Percentiles rank a stretch among this genome's conserved stretches.
These are phyloP conservation scores for Pichia ethanolica DNA, from an alignment of 805 yeast species.

Conservation along the genomic window DNA sequence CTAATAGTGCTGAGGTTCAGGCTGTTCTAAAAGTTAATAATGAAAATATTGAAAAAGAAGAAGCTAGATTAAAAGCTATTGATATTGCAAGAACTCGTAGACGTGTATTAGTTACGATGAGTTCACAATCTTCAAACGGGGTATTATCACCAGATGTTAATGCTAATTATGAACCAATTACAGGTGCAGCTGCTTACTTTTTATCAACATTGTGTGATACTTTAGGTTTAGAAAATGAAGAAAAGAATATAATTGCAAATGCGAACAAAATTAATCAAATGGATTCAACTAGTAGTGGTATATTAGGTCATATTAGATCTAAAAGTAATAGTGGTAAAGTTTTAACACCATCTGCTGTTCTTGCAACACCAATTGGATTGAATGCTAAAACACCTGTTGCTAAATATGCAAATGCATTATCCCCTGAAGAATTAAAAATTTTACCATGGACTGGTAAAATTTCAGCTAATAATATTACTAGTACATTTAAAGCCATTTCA, in stretches of 20 bases:
- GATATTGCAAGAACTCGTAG: slow-evolving; percentile 40
- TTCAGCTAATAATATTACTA: slow-evolving; percentile 36
- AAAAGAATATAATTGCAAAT: slow-evolving; percentile 16
- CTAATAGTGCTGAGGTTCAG: slow-evolving; percentile 16
- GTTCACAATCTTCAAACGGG: background rate
- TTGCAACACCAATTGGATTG: slow-evolving; percentile 32
- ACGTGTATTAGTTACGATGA: slow-evolving; percentile 29
- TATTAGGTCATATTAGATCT: background rate
- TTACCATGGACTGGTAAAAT: slow-evolving; percentile 33
- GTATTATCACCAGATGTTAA: background rate
- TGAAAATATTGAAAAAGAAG: slow-evolving; percentile 25
- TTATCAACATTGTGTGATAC: slow-evolving; percentile 45
- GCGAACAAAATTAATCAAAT: slow-evolving; percentile 8
- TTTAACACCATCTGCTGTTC: slow-evolving; percentile 33
- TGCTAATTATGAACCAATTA: slow-evolving; percentile 18
- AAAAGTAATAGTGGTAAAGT: slow-evolving; percentile 8
- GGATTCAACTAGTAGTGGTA: background rate
- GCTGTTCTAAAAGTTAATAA: slow-evolving; percentile 24
- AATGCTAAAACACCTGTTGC: slow-evolving; percentile 27
- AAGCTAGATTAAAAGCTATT: slow-evolving; percentile 16
- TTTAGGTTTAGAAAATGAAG: slow-evolving; percentile 38
- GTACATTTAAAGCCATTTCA: slow-evolving; percentile 31
- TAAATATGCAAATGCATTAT: background rate
- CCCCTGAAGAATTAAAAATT: background rate
- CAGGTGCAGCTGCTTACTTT: slow-evolving; percentile 43